Evolutionary conservation across 495 filamentous ascomycete species (phyloP).

Genomic region (Aspergillus panamensis): DNA sequence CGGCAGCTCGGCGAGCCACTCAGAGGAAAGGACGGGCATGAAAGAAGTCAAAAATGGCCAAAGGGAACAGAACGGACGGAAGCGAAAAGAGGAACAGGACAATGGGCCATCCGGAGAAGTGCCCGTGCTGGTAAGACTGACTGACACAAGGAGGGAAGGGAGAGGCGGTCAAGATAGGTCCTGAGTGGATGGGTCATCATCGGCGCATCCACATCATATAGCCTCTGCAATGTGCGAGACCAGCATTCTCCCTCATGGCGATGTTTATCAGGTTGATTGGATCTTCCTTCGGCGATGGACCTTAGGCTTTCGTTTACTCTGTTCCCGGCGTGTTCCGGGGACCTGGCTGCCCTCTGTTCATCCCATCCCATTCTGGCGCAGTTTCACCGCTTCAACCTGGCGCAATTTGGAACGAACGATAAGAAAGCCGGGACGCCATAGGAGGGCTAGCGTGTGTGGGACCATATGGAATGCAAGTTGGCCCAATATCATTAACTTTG

Average conservation of each 20-base stretch:
- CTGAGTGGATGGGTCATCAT: conserved; percentile 15
- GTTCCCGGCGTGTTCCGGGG: conserved; percentile 28
- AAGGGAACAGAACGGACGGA: conserved; percentile 14
- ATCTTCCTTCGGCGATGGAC: conserved; percentile 15
- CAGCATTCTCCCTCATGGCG: conserved; percentile 14
- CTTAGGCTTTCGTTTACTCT: conserved; percentile 12
- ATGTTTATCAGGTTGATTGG: conserved; percentile 19
- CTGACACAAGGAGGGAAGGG: conserved; percentile 4
- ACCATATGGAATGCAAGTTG: conserved; percentile 25
- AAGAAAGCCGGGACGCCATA: conserved; percentile 18
- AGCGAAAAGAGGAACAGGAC: conserved; percentile 7
- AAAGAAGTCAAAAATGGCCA: conserved; percentile 9
- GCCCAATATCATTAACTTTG: conserved; percentile 22
- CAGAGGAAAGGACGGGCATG: conserved; percentile 10
- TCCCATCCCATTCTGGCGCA: conserved; percentile 19
- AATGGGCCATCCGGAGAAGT: conserved; percentile 14
- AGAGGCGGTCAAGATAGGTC: conserved; percentile 25
- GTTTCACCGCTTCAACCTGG: conserved; percentile 27
- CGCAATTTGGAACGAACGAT: conserved; percentile 24
- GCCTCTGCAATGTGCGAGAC: conserved; percentile 17
- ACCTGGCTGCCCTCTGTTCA: conserved; percentile 20
- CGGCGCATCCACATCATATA: conserved; percentile 13
- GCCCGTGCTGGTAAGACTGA: conserved; percentile 10
- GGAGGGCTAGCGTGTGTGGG: conserved; percentile 17
- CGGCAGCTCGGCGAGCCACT: conserved; percentile 23